Base-by-base conservation (phyloP, 352 stramenopile genomes). In the Globisporangium lucens region DNA sequence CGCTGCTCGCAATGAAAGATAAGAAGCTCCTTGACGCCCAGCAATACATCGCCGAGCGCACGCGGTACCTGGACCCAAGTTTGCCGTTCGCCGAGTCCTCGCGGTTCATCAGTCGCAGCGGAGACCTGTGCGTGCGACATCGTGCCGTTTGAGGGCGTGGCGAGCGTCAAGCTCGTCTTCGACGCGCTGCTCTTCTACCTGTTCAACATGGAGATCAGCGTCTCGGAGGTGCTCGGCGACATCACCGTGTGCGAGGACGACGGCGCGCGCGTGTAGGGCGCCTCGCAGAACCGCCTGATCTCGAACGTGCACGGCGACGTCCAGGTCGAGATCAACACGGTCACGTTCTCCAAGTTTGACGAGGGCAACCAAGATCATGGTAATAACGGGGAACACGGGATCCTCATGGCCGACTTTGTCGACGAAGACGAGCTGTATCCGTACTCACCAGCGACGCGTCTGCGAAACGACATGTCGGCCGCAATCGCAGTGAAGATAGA, bases 1-100 rank as follows among this genome's bases (percentile, higher is more conserved):
- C 67, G 41, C 46, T 87, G n/a, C 30, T 79, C 17, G 56, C 58
- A 2, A 73, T 80, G 67, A 79, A 81, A 58, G 67, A 70, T 38
- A 58, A 76, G 55, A 72, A 71, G 29, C 63, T 87, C 13, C 35
- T 73, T n/a, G 72, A 78, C 7, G 71, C 70, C 12, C 59, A 76
- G 10, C 58, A 67, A 27, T 77, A 83, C 29, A 58, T 82, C 5
- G 68, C 73, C 0, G 75, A 78, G 61, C 75, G 77, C 4, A 75
- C 72, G 35, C 68, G 63, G 2, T 77, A 75, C n/a, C 74, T 87
- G 67, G 65, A 70, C 36, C 63, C 77, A 36, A 61, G 74, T 12
- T 64, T 52, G 4, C 68, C 79, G 24, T 77, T 75, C 10, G 36
- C 10, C 2, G 57, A 56, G 24, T 33, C n/a, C 2, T 56, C 51